These are phyloP conservation scores for Chimonanthus salicifolius DNA, from an alignment of 164 flowering plant genomes.

Conservation along the genomic window DNA sequence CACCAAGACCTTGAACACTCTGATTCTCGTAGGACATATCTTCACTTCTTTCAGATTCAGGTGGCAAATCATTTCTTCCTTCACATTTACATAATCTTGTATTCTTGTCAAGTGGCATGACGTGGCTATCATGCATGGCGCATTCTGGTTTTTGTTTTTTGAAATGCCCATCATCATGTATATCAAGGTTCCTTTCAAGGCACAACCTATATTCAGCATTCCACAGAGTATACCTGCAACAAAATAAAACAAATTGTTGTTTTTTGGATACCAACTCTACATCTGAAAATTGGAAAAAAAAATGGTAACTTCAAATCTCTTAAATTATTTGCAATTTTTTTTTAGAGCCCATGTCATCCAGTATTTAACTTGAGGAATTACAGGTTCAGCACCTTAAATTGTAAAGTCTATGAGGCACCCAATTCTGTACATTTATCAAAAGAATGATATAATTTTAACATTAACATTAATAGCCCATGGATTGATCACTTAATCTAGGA, in stretches of 20 bases:
- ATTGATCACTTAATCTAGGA: too few species aligned
- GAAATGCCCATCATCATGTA: conserved; percentile 34
- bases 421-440: too few species aligned
- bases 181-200: conserved; percentile 68
- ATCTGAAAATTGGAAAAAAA: not conserved
- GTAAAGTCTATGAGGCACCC: too few species aligned
- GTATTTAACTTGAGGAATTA: not conserved
- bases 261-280: not conserved
- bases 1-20: conserved; percentile 47
- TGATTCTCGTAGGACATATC: conserved; percentile 14
- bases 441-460: too few species aligned
- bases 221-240: conserved; percentile 63
- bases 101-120: conserved; percentile 18
- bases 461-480: too few species aligned
- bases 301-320: not conserved
- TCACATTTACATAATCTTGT: conserved; percentile 10
- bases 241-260: not conserved
- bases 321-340: not conserved
- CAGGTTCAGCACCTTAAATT: too few species aligned
- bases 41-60: conserved; percentile 24
- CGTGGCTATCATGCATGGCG: conserved; percentile 27
- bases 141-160: conserved; percentile 27
- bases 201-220: conserved; percentile 88
- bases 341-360: not conserved
- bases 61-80: conserved; percentile 18